Evolutionary conservation across 2,329 filamentous ascomycete species (phyloP).

Genomic region (Calonectria fujianensis): DNA sequence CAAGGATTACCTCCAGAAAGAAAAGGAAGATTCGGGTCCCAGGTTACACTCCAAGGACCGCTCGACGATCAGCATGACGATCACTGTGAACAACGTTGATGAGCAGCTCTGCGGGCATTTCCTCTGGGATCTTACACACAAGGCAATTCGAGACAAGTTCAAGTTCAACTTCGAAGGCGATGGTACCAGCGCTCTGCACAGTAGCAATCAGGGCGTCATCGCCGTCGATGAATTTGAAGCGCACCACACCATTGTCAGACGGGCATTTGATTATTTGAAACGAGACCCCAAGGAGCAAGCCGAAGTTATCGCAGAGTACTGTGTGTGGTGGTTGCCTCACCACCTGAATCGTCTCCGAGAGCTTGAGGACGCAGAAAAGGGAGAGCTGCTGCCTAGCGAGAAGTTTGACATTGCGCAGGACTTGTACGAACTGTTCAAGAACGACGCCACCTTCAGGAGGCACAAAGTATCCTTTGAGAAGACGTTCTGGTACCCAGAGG

Average conservation of each 20-base stretch:
- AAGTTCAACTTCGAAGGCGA: constrained; percentile 14
- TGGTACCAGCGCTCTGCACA: not conserved
- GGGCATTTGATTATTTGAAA: not conserved
- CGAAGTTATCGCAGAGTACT: not conserved
- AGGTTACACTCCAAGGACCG: not conserved
- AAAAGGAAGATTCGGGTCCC: not conserved
- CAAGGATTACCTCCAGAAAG: constrained; percentile 3
- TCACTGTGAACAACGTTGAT: constrained; percentile 1
- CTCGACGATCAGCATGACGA: not conserved
- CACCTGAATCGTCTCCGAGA: not conserved
- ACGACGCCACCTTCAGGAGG: not conserved
- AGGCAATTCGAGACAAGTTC: constrained; percentile 10
- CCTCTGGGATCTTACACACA: constrained; percentile 10
- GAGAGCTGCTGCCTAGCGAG: not conserved
- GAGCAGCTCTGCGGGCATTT: constrained; percentile 12
- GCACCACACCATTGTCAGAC: not conserved
- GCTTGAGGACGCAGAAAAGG: not conserved
- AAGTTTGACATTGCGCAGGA: not conserved
- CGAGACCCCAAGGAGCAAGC: not conserved
- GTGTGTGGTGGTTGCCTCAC: not conserved
- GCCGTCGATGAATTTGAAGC: constrained; percentile 11
- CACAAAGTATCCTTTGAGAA: not conserved
- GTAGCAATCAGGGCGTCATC: constrained; percentile 8
- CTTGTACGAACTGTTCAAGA: constrained; percentile 1
- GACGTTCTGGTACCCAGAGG: not conserved